Evolutionary conservation across 306 rosid species (phyloP), one percentile per base, ranked within the genome.

Genomic region (Vachellia pachyceras): DNA sequence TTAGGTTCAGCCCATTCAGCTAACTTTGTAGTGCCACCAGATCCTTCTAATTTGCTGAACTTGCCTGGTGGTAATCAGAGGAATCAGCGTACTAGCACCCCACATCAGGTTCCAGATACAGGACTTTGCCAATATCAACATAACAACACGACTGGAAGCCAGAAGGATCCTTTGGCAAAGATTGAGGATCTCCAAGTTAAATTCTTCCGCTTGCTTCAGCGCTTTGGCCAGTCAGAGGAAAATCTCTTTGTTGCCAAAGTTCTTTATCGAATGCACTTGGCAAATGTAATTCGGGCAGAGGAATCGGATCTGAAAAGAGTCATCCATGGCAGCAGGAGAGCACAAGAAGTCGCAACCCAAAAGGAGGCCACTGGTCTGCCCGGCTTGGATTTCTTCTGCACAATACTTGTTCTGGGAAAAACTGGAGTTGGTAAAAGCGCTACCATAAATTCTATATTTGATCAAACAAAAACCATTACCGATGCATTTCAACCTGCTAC

Each of bases 401-500:
- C 91, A 85, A 90, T 94, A 88, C 98, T 94, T 80, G 90, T 90
- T 55, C 85, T 94, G 36, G 97, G 98, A 46, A 94, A 89, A 86
- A 91, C 97, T 22, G 98, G 98, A 77, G 98, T 94, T 69, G 98
- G 98, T 29, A 94, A 94, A 86, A 92, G 98, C 89, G 98, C 98
- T 71, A 94, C 98, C 6, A 91, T 94, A 80, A 94, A 94, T 80
- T 92, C 98, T 69, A 76, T 94, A 76, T 89, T 92, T 80, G 97
- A 86, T 82, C 91, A 92, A 86, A 80, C 64, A 35, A 94, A 90
- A 91, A 79, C 94, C 7, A 76, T 14, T 10, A 94, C 98, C 23
- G 88, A 91, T 87, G 94, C 98, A 78, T 94, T 92, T 87, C 97
- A 20, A 80, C 98, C 97, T 52, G 97, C 95, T 70, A 94, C 98